Base-by-base conservation (phyloP, 139 green algal species). In the Coelastrella sp. region DNA sequence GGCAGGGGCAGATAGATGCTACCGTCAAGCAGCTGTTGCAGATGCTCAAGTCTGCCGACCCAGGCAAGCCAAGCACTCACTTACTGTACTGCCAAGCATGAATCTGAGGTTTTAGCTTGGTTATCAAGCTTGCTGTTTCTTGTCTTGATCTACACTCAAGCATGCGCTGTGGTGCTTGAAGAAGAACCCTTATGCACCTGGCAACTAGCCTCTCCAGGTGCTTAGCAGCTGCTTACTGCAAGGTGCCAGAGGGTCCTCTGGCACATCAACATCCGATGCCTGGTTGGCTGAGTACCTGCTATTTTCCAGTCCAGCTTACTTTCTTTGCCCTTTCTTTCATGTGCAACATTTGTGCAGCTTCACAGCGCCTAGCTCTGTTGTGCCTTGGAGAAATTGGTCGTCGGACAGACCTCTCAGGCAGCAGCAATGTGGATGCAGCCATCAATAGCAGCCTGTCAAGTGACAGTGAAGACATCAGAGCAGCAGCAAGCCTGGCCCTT, bases 321-420 rank as follows among this genome's bases (percentile, higher is more conserved):
- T 1, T 49, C 35, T 49, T 49, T 49, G 35, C 35, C 35, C 35
- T 49, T 1, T 49, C 35, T 49, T 49, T 49, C 35, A 49, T 49
- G 35, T 49, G 35, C 35, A 49, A 49, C 35, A 19, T 24, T n/a
- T 24, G 68, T 76, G 82, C 85, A 90, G 85, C 81, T 73, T 22
- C 85, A 27, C 92, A 95, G 89, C 91, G 97, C 56, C 95, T 99
- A 78, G 93, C 96, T 1, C 96, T 99, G 84, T 93, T 99, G 78
- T 96, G 91, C 78, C 83, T 99, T 17, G 97, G 97, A 7, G 97
- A 99, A 92, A 95, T 99, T 35, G 96, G 96, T 27, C 92, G 95
- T 22, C 84, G 90, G 8, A 85, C 90, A 15, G 96, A 99, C 93
- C 91, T 99, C 10, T 94, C 91, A 15, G 78, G 80, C 14, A 82